Evolutionary conservation across 2,329 filamentous ascomycete genomes (phyloP), one percentile per base, ranked within the genome.

Genomic region (Biscogniauxia mediterranea): DNA sequence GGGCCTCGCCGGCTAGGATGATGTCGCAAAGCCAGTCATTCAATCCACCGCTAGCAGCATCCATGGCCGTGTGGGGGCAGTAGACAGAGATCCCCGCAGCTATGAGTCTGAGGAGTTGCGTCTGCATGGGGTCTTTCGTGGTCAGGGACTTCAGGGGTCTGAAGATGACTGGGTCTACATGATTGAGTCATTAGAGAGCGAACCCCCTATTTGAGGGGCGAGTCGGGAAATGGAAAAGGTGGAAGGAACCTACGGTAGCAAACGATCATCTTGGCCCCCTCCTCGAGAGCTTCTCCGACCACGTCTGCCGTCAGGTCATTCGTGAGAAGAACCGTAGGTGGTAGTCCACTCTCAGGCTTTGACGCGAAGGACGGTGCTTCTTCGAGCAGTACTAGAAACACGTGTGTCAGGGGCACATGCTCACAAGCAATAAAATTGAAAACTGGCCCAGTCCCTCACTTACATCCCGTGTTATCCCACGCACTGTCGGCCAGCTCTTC

Each of bases 11-110:
- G 9, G 86, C 88, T 1, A 89, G 88, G 20, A 97, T 86, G 55
- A 96, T 89, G 71, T 96, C 90, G 62, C 92, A 92, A 9, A 99
- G 87, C 94, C 94, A 99, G 75, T 96, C 92, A 72, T 93, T 96
- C 68, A 99, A 85, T 3, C 95, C 95, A 19, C 88, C 86, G 0
- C 88, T 86, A 0, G 91, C 91, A 49, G 92, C 92, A 76, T 99
- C 95, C 52, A 98, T 87, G 15, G 95, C 94, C 0, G 95, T 99
- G 78, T 99, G 95, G 0, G 95, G 95, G 66, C 90, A 93, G 80
- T 98, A 99, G 60, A 99, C 93, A 66, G 93, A 96, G 70, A 99
- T 92, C 42, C 94, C 93, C 74, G 91, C 87, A 65, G 91, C 90
- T 54, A 89, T 90, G 13, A 99, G 84, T 52, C 89, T 85, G 3